These are phyloP conservation scores for Psilocybe cyanescens DNA, from an alignment of 768 basidiomycete genomes.

Conservation along the genomic window DNA sequence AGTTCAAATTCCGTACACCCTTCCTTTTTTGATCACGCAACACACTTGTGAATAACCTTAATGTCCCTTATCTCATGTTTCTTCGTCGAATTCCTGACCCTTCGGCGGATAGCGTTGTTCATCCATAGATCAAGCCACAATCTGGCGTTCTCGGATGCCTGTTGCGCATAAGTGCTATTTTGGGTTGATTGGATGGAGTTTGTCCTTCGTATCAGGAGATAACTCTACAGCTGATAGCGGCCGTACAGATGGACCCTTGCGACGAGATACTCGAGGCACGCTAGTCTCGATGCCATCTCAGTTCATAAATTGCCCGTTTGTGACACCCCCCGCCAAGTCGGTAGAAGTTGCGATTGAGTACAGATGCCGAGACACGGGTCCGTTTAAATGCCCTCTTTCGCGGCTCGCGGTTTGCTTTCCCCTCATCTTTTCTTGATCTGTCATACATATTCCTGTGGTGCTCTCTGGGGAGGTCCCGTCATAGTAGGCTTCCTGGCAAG, in stretches of 20 bases:
- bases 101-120: not conserved
- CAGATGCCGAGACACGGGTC: too few species aligned
- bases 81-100: not conserved
- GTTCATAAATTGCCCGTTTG: not conserved
- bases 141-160: not conserved
- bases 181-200: too few species aligned
- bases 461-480: not conserved
- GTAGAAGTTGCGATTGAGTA: not conserved
- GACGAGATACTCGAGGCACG: not conserved
- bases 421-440: not conserved
- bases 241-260: not conserved
- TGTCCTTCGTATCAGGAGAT: too few species aligned
- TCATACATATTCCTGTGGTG: not conserved
- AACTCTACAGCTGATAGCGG: too few species aligned
- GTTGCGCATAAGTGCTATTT: too few species aligned
- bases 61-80: not conserved
- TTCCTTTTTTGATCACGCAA: not conserved
- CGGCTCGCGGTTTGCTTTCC: not conserved
- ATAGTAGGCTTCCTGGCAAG: not conserved
- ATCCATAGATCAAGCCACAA: too few species aligned
- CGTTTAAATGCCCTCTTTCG: not conserved
- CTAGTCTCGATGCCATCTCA: not conserved
- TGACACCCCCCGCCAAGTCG: not conserved
- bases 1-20: not conserved
- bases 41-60: not conserved